These are phyloP conservation scores for Sicyos edulis DNA, from an alignment of 306 rosid species.

Conservation along the genomic window DNA sequence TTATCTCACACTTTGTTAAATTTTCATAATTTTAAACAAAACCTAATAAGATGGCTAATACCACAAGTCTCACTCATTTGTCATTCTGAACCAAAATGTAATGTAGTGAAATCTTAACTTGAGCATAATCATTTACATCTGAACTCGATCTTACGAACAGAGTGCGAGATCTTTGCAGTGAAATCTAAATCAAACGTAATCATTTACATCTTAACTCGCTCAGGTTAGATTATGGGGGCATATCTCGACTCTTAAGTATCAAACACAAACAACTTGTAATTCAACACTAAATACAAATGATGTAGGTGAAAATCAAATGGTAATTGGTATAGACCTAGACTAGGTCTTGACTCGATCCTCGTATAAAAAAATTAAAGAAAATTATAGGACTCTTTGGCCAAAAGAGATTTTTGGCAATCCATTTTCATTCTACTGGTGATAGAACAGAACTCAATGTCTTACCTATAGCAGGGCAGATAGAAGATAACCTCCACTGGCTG, in stretches of 20 bases:
- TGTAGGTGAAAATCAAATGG: background rate
- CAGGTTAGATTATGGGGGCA: slow-evolving; percentile 1
- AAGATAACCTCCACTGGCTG: background rate
- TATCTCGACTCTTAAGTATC: background rate
- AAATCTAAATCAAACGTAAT: too few relatives aligned
- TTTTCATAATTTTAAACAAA: too few relatives aligned
- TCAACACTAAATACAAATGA: background rate
- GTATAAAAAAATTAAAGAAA: background rate
- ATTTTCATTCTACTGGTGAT: background rate
- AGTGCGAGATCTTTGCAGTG: too few relatives aligned
- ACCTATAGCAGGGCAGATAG: background rate
- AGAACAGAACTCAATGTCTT: background rate
- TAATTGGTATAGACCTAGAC: background rate
- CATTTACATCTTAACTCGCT: background rate
- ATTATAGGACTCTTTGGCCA: background rate
- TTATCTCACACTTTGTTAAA: too few relatives aligned
- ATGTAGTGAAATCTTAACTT: background rate
- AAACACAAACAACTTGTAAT: background rate
- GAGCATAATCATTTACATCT: background rate
- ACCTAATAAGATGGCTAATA: background rate
- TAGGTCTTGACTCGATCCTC: background rate
- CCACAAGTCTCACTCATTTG: background rate
- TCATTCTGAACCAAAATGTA: background rate
- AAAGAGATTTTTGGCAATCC: background rate
- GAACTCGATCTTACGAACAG: too few relatives aligned